Base-by-base conservation (phyloP, 1,139 yeast species). In the Torulaspora globosa region DNA sequence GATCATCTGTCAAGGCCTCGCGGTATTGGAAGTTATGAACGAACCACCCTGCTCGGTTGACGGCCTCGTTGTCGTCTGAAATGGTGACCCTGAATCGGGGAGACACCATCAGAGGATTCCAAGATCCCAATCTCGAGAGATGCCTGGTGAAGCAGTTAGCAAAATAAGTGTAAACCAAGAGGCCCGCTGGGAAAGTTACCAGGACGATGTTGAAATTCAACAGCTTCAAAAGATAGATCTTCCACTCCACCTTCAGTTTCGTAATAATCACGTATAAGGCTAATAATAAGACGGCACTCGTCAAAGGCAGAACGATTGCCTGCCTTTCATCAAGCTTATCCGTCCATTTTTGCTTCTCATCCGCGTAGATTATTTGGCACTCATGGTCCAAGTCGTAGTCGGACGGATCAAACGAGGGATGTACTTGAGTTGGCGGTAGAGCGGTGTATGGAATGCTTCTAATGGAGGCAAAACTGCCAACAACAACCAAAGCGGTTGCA, bases 401-500 rank as follows among this genome's bases (percentile, higher is more conserved):
- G 9, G 53, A 46, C n/a, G 59, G 58, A 37, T 59, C 61, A 43
- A 54, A 59, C 38, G 54, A 36, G 1, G 52, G 51, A 43, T 59
- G 59, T 12, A 44, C 37, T 12, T 47, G 48, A 4, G 60, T 57
- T 27, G 63, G 61, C 16, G 63, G 60, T 37, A 57, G 42, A 11
- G 63, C 60, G 21, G 61, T 59, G 26, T 51, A 52, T 12, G 62
- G 63, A 34, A 59, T 57, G 6, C 58, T 52, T 7, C 40, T 36
- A 8, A 59, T 45, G 1, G 60, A 53, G 5, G 53, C 48, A 39
- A 57, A 52, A 8, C 59, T 46, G 2, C 59, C 63, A 23, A 55
- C 15, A 2, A 50, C 40, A 3, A 54, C 52, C 12, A 48, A 34
- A n/a, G 29, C 14, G 30, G 47, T 45, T n/a, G 51, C 39, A 24